A percentile compares a stretch with the other conserved stretches of the same genome.
phyloP scores from a whole-genome alignment of 495 filamentous ascomycete species.

The Chaetomidium leptoderma region DNA sequence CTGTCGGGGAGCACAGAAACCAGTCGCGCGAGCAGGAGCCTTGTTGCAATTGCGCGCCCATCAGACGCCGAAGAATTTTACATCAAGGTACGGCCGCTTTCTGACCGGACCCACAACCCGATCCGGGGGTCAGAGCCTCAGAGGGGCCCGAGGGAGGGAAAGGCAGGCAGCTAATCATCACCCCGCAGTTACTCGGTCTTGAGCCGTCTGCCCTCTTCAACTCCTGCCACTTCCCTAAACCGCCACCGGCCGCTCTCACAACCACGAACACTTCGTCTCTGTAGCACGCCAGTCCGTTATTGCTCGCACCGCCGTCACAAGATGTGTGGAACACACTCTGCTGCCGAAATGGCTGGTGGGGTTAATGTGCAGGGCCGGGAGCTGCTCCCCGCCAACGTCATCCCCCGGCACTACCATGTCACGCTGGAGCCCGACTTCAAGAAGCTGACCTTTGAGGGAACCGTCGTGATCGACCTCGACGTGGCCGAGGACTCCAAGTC shows the following conservation, averaged over 20 bases:
- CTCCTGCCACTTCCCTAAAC: background rate
- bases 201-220: conserved; percentile 21
- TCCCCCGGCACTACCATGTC: conserved; percentile 65
- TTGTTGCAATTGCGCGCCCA: conserved; percentile 5
- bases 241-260: conserved; percentile 20
- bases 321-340: conserved; percentile 51
- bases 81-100: conserved; percentile 18
- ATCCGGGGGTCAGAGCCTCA: background rate
- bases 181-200: conserved; percentile 28
- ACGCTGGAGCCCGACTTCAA: conserved; percentile 69
- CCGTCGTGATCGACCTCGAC: conserved; percentile 69
- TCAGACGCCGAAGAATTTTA: conserved; percentile 25
- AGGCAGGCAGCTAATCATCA: conserved; percentile 19
- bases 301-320: conserved; percentile 53
- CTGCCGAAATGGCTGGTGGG: conserved; percentile 41
- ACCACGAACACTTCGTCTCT: conserved; percentile 20
- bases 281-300: conserved; percentile 35
- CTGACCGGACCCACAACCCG: background rate
- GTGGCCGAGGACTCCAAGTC: conserved; percentile 80
- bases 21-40: conserved; percentile 10
- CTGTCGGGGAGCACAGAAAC: conserved; percentile 25
- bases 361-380: conserved; percentile 50
- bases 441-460: conserved; percentile 66
- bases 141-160: background rate
- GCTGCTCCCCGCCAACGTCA: conserved; percentile 60